A percentile compares a stretch with the other conserved stretches of the same genome.
These are phyloP conservation scores for Magnolia kwangsiensis DNA, from an alignment of 164 flowering plant species.

Conservation along the genomic window DNA sequence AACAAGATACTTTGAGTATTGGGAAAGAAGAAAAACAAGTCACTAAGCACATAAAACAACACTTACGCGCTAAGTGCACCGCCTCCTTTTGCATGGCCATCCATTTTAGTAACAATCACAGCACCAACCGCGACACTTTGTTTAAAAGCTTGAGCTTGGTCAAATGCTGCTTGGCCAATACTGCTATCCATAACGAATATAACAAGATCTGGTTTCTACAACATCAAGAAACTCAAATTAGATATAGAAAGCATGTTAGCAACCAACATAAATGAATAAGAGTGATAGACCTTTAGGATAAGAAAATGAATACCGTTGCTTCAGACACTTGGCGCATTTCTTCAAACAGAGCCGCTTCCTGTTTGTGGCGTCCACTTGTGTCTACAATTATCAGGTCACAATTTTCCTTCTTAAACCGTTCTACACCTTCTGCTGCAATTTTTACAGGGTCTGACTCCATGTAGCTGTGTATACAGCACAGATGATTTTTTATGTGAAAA, in stretches of 20 bases:
- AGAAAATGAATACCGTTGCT: constrained; percentile 64
- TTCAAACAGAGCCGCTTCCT: constrained; percentile 95
- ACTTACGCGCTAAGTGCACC: constrained; percentile 44
- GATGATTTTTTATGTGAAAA: too few relatives aligned
- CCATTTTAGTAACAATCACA: constrained; percentile 60
- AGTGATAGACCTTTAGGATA: neutral
- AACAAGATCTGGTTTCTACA: constrained; percentile 97
- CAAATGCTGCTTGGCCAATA: constrained; percentile 99
- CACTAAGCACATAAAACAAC: neutral
- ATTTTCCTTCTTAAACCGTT: constrained; percentile 87
- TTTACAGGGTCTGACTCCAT: constrained; percentile 95
- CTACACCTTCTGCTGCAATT: constrained; percentile 97
- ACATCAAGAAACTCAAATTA: neutral
- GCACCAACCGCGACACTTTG: constrained; percentile 99
- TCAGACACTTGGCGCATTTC: constrained; percentile 99
- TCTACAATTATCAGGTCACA: constrained; percentile 97
- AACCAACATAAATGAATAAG: neutral
- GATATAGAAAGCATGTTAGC: neutral
- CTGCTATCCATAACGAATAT: constrained; percentile 99
- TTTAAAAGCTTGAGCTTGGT: constrained; percentile 96
- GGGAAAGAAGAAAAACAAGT: neutral
- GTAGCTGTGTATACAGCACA: constrained; percentile 49
- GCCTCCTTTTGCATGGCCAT: constrained; percentile 42
- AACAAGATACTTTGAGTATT: neutral
- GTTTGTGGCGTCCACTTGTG: constrained; percentile 98